A percentile compares a stretch with the other conserved stretches of the same genome.
phyloP scores from a whole-genome alignment of 2,329 filamentous ascomycete genomes.

The Xylaria arbuscula region DNA sequence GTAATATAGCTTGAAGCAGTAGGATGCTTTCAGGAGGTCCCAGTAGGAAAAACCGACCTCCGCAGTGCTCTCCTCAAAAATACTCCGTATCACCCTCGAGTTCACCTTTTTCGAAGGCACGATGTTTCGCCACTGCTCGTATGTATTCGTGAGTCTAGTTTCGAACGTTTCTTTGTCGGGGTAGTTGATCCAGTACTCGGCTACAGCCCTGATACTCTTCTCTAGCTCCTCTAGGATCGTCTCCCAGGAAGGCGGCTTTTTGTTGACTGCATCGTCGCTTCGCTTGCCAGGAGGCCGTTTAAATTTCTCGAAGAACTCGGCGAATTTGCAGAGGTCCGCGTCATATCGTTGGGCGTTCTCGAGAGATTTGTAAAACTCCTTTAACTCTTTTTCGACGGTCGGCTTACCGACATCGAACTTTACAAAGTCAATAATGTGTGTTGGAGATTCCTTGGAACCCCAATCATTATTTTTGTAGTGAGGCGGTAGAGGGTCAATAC shows the following conservation, averaged over 20 bases:
- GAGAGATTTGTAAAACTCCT: constrained; percentile 49
- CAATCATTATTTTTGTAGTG: constrained; percentile 58
- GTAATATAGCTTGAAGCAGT: constrained; percentile 57
- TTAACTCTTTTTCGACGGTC: constrained; percentile 54
- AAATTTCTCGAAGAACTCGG: constrained; percentile 51
- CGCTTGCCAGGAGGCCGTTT: constrained; percentile 38
- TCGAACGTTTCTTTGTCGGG: constrained; percentile 32
- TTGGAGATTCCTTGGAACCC: constrained; percentile 40
- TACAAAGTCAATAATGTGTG: constrained; percentile 72
- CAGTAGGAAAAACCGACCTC: constrained; percentile 54
- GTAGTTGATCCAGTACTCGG: constrained; percentile 49
- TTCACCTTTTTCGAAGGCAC: constrained; percentile 48
- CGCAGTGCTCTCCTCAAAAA: constrained; percentile 47
- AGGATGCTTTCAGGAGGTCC: constrained; percentile 64
- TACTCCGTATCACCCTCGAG: constrained; percentile 46
- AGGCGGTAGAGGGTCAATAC: constrained; percentile 51
- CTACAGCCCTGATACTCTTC: constrained; percentile 49
- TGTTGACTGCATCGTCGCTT: constrained; percentile 28
- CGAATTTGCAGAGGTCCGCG: constrained; percentile 45
- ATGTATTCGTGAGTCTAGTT: constrained; percentile 50
- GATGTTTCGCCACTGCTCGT: constrained; percentile 59
- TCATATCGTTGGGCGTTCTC: constrained; percentile 40
- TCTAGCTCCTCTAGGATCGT: constrained; percentile 51
- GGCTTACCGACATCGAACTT: constrained; percentile 65
- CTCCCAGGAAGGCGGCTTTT: constrained; percentile 44